These are phyloP conservation scores for Dioscorea zingiberensis DNA, from an alignment of 106 monocot species.

Conservation along the genomic window DNA sequence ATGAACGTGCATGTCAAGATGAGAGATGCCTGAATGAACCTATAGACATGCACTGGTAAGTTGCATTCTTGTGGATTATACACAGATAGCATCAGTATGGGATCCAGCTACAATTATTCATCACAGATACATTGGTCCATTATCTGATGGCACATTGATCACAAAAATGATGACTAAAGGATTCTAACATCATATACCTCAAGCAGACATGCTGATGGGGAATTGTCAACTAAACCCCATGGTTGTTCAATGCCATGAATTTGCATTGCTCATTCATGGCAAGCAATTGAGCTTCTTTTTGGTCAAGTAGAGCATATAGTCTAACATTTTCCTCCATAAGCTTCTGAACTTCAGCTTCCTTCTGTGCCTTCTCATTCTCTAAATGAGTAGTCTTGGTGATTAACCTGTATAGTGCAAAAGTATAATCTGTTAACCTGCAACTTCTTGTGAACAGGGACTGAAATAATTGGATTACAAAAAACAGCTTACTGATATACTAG, in stretches of 20 bases:
- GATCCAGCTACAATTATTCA: not conserved
- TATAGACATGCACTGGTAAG: not conserved
- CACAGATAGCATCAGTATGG: no score
- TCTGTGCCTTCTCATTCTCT: constrained; percentile 65
- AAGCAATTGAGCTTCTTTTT: constrained; percentile 78
- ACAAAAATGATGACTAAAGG: not conserved
- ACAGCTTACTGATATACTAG: no score
- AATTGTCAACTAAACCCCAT: constrained; percentile 17
- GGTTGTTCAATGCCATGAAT: constrained; percentile 69
- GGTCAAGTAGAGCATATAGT: constrained; percentile 58
- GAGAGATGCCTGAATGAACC: not conserved
- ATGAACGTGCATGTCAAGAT: not conserved
- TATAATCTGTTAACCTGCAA: not conserved
- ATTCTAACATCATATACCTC: not conserved
- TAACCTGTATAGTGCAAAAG: constrained; percentile 39
- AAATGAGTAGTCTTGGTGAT: constrained; percentile 61
- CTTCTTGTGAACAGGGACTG: no score
- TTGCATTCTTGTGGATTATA: not conserved
- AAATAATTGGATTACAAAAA: no score
- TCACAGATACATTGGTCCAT: not conserved
- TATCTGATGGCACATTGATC: not conserved
- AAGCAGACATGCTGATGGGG: not conserved
- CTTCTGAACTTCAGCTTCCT: constrained; percentile 79
- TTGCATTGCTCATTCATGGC: constrained; percentile 97
- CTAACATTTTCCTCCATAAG: constrained; percentile 78